Evolutionary conservation across 345 rosid species (phyloP).

Genomic region (Ailanthus altissimus): DNA sequence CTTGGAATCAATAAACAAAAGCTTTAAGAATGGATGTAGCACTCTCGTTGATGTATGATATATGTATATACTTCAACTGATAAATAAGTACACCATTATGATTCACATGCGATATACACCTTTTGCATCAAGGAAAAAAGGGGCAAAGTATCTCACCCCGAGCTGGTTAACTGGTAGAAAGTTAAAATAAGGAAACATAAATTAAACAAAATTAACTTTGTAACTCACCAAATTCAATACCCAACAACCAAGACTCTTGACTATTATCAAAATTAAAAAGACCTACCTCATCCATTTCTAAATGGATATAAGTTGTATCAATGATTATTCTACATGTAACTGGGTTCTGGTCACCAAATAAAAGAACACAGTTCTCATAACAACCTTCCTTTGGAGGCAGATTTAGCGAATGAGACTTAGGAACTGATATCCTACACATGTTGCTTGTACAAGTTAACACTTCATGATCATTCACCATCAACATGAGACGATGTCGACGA

Average conservation of each 20-base stretch:
- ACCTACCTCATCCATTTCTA: slow-evolving; percentile 50
- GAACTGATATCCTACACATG: slow-evolving; percentile 44
- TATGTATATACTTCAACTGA: not conserved
- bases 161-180: slow-evolving; percentile 7
- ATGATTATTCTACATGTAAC: slow-evolving; percentile 65
- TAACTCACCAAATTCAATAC: slow-evolving; percentile 63
- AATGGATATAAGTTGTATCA: slow-evolving; percentile 52
- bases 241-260: slow-evolving; percentile 48
- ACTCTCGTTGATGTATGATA: not conserved
- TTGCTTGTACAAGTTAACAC: slow-evolving; percentile 27
- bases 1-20: not conserved
- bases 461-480: slow-evolving; percentile 40
- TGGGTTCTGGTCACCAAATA: slow-evolving; percentile 38
- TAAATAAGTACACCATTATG: not conserved
- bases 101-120: not conserved
- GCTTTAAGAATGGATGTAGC: not conserved
- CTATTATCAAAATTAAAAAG: slow-evolving; percentile 35
- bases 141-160: slow-evolving; percentile 18
- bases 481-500: slow-evolving; percentile 70
- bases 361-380: slow-evolving; percentile 53
- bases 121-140: slow-evolving; percentile 8
- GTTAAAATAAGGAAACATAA: not conserved
- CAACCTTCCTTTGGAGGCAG: slow-evolving; percentile 73
- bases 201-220: slow-evolving; percentile 15
- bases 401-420: slow-evolving; percentile 64